Base-by-base conservation (phyloP, 345 rosid species). In the Anastatica hierochuntica region DNA sequence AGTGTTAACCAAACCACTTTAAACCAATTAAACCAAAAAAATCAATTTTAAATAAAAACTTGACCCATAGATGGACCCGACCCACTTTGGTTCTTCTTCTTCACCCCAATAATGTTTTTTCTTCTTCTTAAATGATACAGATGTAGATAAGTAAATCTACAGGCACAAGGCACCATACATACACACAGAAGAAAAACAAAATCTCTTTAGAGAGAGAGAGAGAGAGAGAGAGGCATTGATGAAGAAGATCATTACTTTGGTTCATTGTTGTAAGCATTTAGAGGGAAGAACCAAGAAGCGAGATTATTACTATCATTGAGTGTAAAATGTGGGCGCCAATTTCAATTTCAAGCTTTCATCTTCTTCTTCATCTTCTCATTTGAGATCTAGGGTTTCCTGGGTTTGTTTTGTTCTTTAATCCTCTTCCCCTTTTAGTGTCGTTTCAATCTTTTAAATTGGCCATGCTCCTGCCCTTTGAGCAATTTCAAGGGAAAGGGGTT, bases 261-360 rank as follows among this genome's bases (percentile, higher is more conserved):
- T 65, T 76, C 69, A 74, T 74, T 70, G 71, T 71, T 72, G 77
- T 77, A 76, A 79, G 66, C 83, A 76, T 80, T 78, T 67, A 71
- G 68, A 71, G 36, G 10, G 8, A 26, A 35, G 39, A 15, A 20
- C 9, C 46, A 16, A 15, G 56, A 26, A 10, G 10, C 42, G 6
- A 13, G 31, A 19, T 49, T 38, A 6, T 49, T 17, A 29, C n/a
- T n/a, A n/a, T 29, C 18, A 19, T 23, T 7, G 26, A 5, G n/a
- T n/a, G n/a, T 7, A 1, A 36, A 65, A 65, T 56, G 64, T 65
- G 70, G 70, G 58, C 69, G 63, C 64, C 63, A 41, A 26, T 50
- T 44, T 49, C 48, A 49, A 9, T 26, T 66, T 57, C 46, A 49
- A 26, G 63, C 52, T 57, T 46, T 29, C 61, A 38, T 64, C 69